Base-by-base conservation (phyloP, 495 filamentous ascomycete species). In the Penicillium flavigenum region DNA sequence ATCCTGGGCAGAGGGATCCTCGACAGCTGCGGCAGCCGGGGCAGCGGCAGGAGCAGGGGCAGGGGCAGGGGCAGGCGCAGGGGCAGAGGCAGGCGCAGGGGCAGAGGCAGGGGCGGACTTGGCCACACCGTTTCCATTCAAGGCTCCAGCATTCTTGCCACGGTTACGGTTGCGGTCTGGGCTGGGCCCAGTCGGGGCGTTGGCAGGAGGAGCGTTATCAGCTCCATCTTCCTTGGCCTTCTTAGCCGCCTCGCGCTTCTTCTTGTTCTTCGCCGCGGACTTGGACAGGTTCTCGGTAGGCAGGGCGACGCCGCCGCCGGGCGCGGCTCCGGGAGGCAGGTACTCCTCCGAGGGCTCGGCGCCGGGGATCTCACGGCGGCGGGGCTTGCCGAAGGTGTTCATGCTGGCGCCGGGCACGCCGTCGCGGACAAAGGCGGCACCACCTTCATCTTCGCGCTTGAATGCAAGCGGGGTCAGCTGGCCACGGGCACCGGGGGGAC, bases 401-500 rank as follows among this genome's bases (percentile, higher is more conserved):
- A 84, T 72, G 43, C 82, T 77, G 12, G 83, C 75, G 10, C 79
- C 67, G 22, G 83, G 83, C 1, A 87, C 80, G 39, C 92, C 92
- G 57, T 96, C 92, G 67, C 86, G 87, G 51, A 89, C 78, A 67
- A 91, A 94, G 24, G 93, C 92, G 1, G 91, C 89, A 43, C 94
- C 95, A 46, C 94, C 94, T 74, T 98, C 89, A 57, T 98, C 94
- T 72, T 98, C 94, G 41, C 94, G 90, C 78, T 95, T 96, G 81
- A 98, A 98, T 55, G 92, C 90, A 57, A 98, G 76, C 9, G 94
- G 94, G 0, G 94, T 97, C 39, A 83, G 78, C 63, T 86, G 83
- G 47, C 94, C 94, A 63, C 94, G 89, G 26, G 94, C 94, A 50
- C 95, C 95, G n/a, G 94, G 94, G 34, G 94, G 94, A 36, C 94